Percentiles rank a stretch among this genome's conserved stretches.
Evolutionary conservation across 768 basidiomycete species (phyloP).

Genomic region (Rhizopogon sp.): DNA sequence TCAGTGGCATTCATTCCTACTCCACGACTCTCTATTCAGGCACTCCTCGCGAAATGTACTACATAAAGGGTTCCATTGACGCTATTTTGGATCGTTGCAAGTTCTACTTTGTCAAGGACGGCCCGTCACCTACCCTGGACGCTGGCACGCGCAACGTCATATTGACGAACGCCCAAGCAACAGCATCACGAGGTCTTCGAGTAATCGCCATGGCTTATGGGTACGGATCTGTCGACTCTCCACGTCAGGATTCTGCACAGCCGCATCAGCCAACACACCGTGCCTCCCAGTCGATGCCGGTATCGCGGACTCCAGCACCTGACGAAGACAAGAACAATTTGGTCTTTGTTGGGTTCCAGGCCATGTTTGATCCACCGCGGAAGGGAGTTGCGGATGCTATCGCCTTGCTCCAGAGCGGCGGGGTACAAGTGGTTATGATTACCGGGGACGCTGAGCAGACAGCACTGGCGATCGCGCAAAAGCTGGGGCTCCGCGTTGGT

Average conservation of each 20-base stretch:
- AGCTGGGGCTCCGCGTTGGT: slow-evolving; percentile 77
- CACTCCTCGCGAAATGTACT: slow-evolving; percentile 67
- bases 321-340: slow-evolving; percentile 48
- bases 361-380: slow-evolving; percentile 93
- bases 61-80: slow-evolving; percentile 92
- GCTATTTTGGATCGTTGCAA: slow-evolving; percentile 81
- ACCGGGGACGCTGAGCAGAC: slow-evolving; percentile 94
- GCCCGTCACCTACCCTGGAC: slow-evolving; percentile 82
- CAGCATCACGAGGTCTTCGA: slow-evolving; percentile 74
- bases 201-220: slow-evolving; percentile 93
- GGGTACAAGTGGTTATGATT: slow-evolving; percentile 98
- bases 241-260: slow-evolving; percentile 15
- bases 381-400: slow-evolving; percentile 93
- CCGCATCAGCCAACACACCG: slow-evolving; percentile 4
- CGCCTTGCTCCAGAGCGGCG: slow-evolving; percentile 70
- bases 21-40: slow-evolving; percentile 24
- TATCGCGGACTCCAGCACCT: slow-evolving; percentile 23
- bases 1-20: slow-evolving; percentile 62
- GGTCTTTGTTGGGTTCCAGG: slow-evolving; percentile 89
- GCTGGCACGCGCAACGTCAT: slow-evolving; percentile 62
- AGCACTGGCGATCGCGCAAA: slow-evolving; percentile 80
- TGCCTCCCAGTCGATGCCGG: slow-evolving; percentile 18
- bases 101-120: slow-evolving; percentile 85
- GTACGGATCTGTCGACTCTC: slow-evolving; percentile 50
- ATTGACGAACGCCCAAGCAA: slow-evolving; percentile 60